These are phyloP conservation scores for Sporothrix brunneoviolacea DNA, from an alignment of 2,329 filamentous ascomycete species.

Conservation along the genomic window DNA sequence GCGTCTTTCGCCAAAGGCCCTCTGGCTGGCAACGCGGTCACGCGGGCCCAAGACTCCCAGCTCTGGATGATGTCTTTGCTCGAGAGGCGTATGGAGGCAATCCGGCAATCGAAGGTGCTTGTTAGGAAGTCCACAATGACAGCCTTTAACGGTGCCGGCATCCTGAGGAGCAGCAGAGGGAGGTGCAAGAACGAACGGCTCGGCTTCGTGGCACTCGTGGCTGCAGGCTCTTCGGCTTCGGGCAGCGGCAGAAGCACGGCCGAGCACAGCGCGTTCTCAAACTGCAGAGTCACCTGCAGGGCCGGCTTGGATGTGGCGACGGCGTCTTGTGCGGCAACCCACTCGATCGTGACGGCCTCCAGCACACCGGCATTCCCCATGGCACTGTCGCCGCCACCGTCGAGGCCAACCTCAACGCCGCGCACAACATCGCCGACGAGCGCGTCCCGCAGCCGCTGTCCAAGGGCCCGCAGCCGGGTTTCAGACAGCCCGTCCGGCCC, in stretches of 20 bases:
- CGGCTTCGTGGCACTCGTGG: background rate
- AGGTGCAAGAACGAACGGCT: slow-evolving; percentile 36
- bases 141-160: slow-evolving; percentile 46
- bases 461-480: slow-evolving; percentile 35
- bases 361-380: slow-evolving; percentile 37
- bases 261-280: slow-evolving; percentile 46
- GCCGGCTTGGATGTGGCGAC: slow-evolving; percentile 22
- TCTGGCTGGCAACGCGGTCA: slow-evolving; percentile 29
- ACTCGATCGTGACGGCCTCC: slow-evolving; percentile 41
- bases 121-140: slow-evolving; percentile 46
- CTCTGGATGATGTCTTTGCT: slow-evolving; percentile 42
- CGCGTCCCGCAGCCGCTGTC: slow-evolving; percentile 44
- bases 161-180: slow-evolving; percentile 48
- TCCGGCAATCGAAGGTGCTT: slow-evolving; percentile 49
- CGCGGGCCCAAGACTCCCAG: slow-evolving; percentile 46
- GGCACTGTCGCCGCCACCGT: slow-evolving; percentile 29
- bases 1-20: slow-evolving; percentile 38
- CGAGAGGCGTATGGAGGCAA: slow-evolving; percentile 43
- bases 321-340: slow-evolving; percentile 31
- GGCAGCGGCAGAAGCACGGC: slow-evolving; percentile 42
- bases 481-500: slow-evolving; percentile 34
- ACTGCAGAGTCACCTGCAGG: slow-evolving; percentile 42
- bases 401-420: slow-evolving; percentile 47
- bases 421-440: slow-evolving; percentile 55
- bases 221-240: slow-evolving; percentile 10